These are phyloP conservation scores for Hyphodiscus hymeniophilus DNA, from an alignment of 495 filamentous ascomycete genomes.

Conservation along the genomic window DNA sequence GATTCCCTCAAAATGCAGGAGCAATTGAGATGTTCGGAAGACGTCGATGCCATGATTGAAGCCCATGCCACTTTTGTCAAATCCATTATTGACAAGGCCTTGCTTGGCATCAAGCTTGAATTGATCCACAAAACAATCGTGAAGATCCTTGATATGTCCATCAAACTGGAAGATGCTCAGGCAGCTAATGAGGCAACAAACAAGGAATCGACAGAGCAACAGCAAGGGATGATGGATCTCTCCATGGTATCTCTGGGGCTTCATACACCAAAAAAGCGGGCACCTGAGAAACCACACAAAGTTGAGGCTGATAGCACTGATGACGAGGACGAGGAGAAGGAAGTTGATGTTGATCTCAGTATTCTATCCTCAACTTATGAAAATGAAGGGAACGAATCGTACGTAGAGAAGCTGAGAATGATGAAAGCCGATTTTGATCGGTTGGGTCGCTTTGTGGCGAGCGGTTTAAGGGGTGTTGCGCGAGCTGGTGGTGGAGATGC, in stretches of 20 bases:
- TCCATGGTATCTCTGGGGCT: conserved; percentile 19
- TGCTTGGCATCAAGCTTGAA: conserved; percentile 54
- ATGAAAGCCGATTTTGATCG: conserved; percentile 41
- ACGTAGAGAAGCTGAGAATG: conserved; percentile 31
- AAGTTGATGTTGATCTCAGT: conserved; percentile 32
- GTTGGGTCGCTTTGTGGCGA: conserved; percentile 43
- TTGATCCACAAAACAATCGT: conserved; percentile 60
- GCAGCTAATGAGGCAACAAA: conserved; percentile 24
- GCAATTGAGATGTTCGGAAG: conserved; percentile 49
- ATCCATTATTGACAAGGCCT: conserved; percentile 52
- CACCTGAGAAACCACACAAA: not conserved
- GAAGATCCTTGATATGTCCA: conserved; percentile 50
- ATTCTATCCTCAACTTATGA: conserved; percentile 26
- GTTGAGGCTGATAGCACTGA: conserved; percentile 2
- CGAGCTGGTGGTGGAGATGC: conserved; percentile 47
- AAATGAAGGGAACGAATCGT: conserved; percentile 24
- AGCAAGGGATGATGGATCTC: conserved; percentile 25
- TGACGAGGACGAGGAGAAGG: conserved; percentile 26
- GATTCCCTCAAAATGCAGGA: conserved; percentile 42
- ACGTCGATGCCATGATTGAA: conserved; percentile 74
- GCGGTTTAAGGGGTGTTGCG: conserved; percentile 48
- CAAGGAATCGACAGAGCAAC: conserved; percentile 25
- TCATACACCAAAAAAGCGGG: conserved; percentile 29
- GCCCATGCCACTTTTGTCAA: conserved; percentile 57
- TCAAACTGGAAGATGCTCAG: conserved; percentile 41